Conservation (phyloP, 768 basidiomycete genomes). For the Suillus tomentosus region DNA sequence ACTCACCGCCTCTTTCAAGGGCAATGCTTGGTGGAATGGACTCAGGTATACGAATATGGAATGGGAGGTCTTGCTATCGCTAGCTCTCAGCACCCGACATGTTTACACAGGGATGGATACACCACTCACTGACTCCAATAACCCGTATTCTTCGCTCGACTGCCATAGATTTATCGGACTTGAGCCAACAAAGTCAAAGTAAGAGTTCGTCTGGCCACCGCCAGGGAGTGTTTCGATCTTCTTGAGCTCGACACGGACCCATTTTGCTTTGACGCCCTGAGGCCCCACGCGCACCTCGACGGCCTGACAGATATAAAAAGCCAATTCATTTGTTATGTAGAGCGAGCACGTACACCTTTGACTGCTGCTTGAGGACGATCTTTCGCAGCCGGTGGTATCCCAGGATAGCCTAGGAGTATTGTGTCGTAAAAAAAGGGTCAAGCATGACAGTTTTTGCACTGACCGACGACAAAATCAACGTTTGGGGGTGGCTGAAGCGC, state of each 20-base stretch:
- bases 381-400: slow-evolving; percentile 76
- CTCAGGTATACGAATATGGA: slow-evolving; percentile 90
- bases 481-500: slow-evolving; percentile 86
- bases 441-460: slow-evolving; percentile 21
- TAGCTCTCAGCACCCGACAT: slow-evolving; percentile 5
- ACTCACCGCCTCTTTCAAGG: slow-evolving; percentile 71
- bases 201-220: slow-evolving; percentile 67
- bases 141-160: slow-evolving; percentile 71
- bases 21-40: slow-evolving; percentile 86
- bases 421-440: slow-evolving; percentile 16
- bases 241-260: slow-evolving; percentile 88
- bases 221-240: slow-evolving; percentile 86
- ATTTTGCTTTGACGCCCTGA: slow-evolving; percentile 84
- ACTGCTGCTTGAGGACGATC: slow-evolving; percentile 84
- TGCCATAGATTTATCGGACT: slow-evolving; percentile 86
- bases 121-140: slow-evolving; percentile 61
- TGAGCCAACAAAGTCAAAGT: slow-evolving; percentile 78
- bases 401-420: slow-evolving; percentile 68
- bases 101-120: slow-evolving; percentile 7
- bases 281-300: slow-evolving; percentile 81
- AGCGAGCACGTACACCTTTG: slow-evolving; percentile 66
- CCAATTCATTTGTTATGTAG: slow-evolving; percentile 9
- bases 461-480: slow-evolving; percentile 86
- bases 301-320: slow-evolving; percentile 47
- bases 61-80: slow-evolving; percentile 80